Evolutionary conservation across 495 filamentous ascomycete species (phyloP).

Genomic region (Neurospora sp.): DNA sequence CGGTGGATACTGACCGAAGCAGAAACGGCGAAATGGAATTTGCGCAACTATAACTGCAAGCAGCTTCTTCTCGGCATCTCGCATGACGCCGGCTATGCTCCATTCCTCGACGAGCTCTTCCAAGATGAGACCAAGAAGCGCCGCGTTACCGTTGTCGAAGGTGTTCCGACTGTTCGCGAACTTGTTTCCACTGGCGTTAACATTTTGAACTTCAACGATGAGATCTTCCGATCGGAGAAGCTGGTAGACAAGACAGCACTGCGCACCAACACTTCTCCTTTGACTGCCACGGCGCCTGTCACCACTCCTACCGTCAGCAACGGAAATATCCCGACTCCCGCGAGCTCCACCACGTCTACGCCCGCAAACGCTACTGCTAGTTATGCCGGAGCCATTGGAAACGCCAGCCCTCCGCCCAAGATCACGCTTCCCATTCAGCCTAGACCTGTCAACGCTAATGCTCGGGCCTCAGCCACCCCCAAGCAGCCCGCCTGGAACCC

Average conservation of each 20-base stretch:
- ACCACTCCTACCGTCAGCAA: background rate
- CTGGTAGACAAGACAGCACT: slow-evolving; percentile 24
- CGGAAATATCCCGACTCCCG: slow-evolving; percentile 1
- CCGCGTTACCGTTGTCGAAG: slow-evolving; percentile 67
- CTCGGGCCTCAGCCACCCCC: slow-evolving; percentile 8
- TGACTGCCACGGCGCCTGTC: background rate
- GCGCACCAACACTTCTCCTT: background rate
- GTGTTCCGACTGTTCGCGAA: slow-evolving; percentile 58
- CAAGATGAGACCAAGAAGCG: slow-evolving; percentile 41
- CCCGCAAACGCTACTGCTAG: slow-evolving; percentile 11
- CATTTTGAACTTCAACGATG: slow-evolving; percentile 45
- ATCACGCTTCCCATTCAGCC: slow-evolving; percentile 23
- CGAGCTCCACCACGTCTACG: slow-evolving; percentile 1
- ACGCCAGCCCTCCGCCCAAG: slow-evolving; percentile 27
- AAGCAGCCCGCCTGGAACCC: slow-evolving; percentile 35
- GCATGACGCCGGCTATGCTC: slow-evolving; percentile 62
- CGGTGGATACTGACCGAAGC: background rate
- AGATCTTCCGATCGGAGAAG: slow-evolving; percentile 57
- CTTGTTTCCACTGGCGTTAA: slow-evolving; percentile 48
- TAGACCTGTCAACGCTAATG: slow-evolving; percentile 5
- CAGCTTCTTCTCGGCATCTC: slow-evolving; percentile 74
- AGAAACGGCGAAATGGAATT: slow-evolving; percentile 49
- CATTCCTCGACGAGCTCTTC: slow-evolving; percentile 56
- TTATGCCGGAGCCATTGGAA: slow-evolving; percentile 26
- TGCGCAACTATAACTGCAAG: slow-evolving; percentile 70